Base-by-base conservation (phyloP, 2,329 filamentous ascomycete species). In the Fusarium sp. region DNA sequence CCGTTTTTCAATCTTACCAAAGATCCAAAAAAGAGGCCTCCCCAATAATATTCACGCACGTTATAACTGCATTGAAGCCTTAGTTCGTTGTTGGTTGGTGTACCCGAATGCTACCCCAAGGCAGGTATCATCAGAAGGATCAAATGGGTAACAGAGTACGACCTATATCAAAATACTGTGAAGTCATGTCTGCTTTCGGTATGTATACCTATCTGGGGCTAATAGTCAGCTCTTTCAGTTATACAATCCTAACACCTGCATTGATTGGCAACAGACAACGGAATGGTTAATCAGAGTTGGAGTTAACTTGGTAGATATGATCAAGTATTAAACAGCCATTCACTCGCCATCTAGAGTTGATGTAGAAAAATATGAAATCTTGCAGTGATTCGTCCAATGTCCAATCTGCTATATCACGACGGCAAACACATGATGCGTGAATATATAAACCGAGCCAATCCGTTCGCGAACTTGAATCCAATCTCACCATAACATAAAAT, bases 21-120 rank as follows among this genome's bases (percentile, higher is more conserved):
- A 59, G 45, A 46, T 30, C 52, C 52, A 52, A 52, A 57, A 56
- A 52, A 22, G 60, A 65, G 60, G 60, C 60, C 52, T 59, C 60
- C 14, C 60, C 62, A 59, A 52, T 65, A 8, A 20, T 9, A 25
- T 8, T 10, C 16, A 15, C 25, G 46, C 45, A 65, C 61, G 51
- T 52, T 59, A 45, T 38, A 43, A 20, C 11, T 11, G 16, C 15
- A 24, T 5, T 2, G 1, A 8, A 10, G 11, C 4, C 16, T n/a
- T n/a, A 10, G 8, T 14, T 47, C 18, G 18, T 14, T 6, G 45
- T n/a, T 27, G 18, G 45, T 15, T n/a, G 7, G 12, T 29, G 25
- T 20, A 20, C 18, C 25, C 45, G 16, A 12, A 47, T 47, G 18
- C 22, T 47, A 20, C 25, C 22, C 20, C 16, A 25, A 18, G 10